Evolutionary conservation across 139 green algal genomes (phyloP).

Genomic region (Klebsormidium nitens): DNA sequence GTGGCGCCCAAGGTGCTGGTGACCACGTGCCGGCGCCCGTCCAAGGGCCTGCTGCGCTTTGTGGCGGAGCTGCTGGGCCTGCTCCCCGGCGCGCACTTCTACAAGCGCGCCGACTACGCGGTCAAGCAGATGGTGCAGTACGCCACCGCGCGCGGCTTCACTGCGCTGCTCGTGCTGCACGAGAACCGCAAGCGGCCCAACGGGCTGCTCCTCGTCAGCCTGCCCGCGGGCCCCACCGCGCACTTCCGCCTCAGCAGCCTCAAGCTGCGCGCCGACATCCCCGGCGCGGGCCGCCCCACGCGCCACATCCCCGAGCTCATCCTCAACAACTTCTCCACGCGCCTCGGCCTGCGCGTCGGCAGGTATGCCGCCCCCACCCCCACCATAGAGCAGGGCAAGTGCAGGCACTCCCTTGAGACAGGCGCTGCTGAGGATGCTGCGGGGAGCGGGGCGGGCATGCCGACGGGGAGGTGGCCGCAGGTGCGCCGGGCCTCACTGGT

Average conservation of each 20-base stretch:
- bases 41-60: constrained; percentile 32
- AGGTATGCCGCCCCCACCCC: constrained; percentile 6
- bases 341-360: constrained; percentile 35
- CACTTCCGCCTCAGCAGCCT: constrained; percentile 39
- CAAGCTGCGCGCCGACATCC: constrained; percentile 12
- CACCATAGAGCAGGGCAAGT: too few species aligned
- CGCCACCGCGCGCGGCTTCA: constrained; percentile 40
- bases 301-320: constrained; percentile 45
- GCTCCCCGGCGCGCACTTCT: constrained; percentile 34
- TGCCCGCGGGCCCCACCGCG: constrained; percentile 43
- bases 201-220: constrained; percentile 38
- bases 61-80: constrained; percentile 35
- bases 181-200: constrained; percentile 44
- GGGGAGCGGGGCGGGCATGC: too few species aligned
- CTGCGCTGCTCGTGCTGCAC: constrained; percentile 39
- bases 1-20: constrained; percentile 38
- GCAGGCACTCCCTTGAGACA: too few species aligned
- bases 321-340: constrained; percentile 50
- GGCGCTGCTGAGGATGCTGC: too few species aligned
- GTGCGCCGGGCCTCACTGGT: too few species aligned
- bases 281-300: constrained; percentile 35
- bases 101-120: constrained; percentile 28
- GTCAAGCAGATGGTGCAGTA: constrained; percentile 48
- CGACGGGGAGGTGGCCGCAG: too few species aligned
- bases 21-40: constrained; percentile 38